Conservation (phyloP, 306 rosid genomes). For the Rosa rugosa region DNA sequence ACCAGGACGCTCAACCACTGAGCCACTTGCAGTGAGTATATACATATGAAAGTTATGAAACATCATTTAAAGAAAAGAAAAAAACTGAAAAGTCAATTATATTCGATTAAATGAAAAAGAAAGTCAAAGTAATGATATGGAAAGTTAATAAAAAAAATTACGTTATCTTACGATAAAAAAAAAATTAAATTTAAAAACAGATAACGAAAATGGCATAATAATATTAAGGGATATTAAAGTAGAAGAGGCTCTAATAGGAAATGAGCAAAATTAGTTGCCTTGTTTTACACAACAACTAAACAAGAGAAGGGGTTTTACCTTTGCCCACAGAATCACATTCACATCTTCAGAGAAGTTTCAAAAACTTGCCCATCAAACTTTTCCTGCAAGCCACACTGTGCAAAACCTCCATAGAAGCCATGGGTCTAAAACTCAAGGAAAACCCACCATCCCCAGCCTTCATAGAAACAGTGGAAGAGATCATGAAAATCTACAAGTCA, state of each 20-base stretch:
- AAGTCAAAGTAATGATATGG: not conserved
- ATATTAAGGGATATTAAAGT: no score
- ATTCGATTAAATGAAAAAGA: no score
- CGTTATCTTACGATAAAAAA: not conserved
- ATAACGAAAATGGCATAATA: not conserved
- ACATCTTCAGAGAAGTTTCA: not conserved
- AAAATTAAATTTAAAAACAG: not conserved
- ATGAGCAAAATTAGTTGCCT: no score
- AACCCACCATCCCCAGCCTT: constrained; percentile 41
- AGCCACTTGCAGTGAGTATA: no score
- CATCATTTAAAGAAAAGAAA: no score
- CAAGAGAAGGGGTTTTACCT: not conserved
- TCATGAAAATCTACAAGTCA: constrained; percentile 58
- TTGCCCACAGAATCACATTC: not conserved
- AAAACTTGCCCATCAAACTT: not conserved
- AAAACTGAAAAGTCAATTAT: no score
- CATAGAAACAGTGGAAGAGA: constrained; percentile 54
- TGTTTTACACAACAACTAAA: not conserved
- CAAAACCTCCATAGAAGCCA: constrained; percentile 31
- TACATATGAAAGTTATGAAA: no score
- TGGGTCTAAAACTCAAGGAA: constrained; percentile 42
- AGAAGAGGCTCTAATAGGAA: no score
- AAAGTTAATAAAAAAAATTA: not conserved
- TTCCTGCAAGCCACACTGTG: constrained; percentile 8
- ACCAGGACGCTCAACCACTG: no score